phyloP scores from a whole-genome alignment of 768 basidiomycete genomes.

The Myochromella boudieri region DNA sequence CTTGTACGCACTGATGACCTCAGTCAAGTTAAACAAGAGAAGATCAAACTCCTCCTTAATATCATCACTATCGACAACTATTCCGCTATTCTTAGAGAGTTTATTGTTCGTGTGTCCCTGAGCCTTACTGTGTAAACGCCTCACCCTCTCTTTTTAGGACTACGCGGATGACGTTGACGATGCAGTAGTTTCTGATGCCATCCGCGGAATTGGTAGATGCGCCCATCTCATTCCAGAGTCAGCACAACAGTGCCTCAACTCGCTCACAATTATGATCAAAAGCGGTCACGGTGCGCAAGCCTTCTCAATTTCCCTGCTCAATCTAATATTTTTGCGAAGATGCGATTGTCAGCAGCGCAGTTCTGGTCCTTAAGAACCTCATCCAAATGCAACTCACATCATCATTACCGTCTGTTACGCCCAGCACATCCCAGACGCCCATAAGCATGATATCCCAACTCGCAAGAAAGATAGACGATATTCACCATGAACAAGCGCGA shows the following conservation, averaged over 20 bases:
- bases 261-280: conserved; percentile 79
- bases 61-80: conserved; percentile 69
- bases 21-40: conserved; percentile 64
- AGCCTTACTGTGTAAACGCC: background rate
- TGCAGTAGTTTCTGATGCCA: conserved; percentile 65
- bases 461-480: conserved; percentile 74
- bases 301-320: background rate
- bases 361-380: conserved; percentile 82
- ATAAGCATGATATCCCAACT: conserved; percentile 76
- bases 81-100: conserved; percentile 73
- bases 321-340: conserved; percentile 41
- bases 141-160: conserved; percentile 45
- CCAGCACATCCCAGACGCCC: conserved; percentile 38
- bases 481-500: conserved; percentile 75
- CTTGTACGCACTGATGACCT: conserved; percentile 70
- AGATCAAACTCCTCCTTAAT: conserved; percentile 71
- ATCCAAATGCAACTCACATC: conserved; percentile 64
- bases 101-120: conserved; percentile 60
- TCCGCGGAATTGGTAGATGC: conserved; percentile 77
- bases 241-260: conserved; percentile 67
- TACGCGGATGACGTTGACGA: conserved; percentile 82
- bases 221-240: conserved; percentile 69
- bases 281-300: conserved; percentile 61
- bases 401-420: conserved; percentile 21
- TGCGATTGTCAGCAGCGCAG: conserved; percentile 72